phyloP scores from a whole-genome alignment of 2,329 filamentous ascomycete species.

The Hawksworthiomyces lignivorus region DNA sequence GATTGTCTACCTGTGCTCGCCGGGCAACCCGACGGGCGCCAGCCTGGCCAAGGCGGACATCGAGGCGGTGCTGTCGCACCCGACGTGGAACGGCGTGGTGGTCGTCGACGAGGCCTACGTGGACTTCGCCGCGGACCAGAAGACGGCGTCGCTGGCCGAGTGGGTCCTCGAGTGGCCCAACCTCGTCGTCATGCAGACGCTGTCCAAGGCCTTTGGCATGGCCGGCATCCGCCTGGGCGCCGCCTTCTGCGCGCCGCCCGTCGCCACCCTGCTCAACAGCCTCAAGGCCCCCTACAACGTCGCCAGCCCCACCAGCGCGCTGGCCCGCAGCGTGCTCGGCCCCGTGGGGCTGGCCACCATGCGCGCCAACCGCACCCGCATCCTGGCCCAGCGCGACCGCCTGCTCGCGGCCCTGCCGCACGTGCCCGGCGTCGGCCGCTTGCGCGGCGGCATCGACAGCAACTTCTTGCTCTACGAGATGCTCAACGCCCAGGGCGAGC shows the following conservation, averaged over 20 bases:
- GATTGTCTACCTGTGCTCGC: constrained; percentile 85
- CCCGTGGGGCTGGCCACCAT: constrained; percentile 63
- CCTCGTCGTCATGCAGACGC: constrained; percentile 93
- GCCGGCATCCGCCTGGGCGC: constrained; percentile 87
- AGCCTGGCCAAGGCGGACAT: constrained; percentile 71
- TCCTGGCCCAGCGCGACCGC: constrained; percentile 70
- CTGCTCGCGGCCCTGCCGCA: constrained; percentile 64
- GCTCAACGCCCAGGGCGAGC: constrained; percentile 60
- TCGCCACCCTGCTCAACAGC: constrained; percentile 77
- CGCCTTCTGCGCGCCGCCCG: constrained; percentile 67
- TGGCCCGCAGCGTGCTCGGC: constrained; percentile 68
- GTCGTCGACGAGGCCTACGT: constrained; percentile 93
- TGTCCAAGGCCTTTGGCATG: constrained; percentile 96
- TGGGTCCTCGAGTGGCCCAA: constrained; percentile 93
- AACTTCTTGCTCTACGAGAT: constrained; percentile 94
- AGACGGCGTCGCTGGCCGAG: constrained; percentile 68
- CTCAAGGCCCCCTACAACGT: constrained; percentile 97
- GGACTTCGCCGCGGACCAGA: constrained; percentile 70
- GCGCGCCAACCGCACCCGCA: constrained; percentile 58
- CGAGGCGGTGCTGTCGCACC: constrained; percentile 66
- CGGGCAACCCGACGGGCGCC: constrained; percentile 86
- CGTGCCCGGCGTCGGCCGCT: constrained; percentile 69
- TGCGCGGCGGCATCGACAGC: constrained; percentile 70
- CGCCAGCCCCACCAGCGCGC: constrained; percentile 73
- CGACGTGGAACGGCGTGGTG: constrained; percentile 90